A percentile compares a stretch with the other conserved stretches of the same genome.
These are phyloP conservation scores for Niebla homalea DNA, from an alignment of 495 filamentous ascomycete genomes.

Conservation along the genomic window DNA sequence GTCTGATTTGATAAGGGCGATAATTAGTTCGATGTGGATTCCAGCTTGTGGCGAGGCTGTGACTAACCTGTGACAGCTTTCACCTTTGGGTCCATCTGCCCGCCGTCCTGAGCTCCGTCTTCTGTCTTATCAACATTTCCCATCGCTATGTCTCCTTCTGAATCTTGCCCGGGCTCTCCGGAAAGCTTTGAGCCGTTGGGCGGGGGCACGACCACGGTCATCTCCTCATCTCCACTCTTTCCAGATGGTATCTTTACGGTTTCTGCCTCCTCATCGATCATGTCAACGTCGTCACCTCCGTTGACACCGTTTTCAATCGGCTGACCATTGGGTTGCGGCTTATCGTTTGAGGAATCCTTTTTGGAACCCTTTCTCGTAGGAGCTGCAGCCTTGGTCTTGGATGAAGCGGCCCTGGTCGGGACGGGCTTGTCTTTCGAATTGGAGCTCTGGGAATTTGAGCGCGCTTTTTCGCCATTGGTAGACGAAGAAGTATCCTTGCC, in stretches of 20 bases:
- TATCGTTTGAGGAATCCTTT: conserved; percentile 45
- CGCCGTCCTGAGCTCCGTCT: conserved; percentile 39
- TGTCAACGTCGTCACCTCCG: conserved; percentile 66
- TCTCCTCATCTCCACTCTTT: conserved; percentile 64
- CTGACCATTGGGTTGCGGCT: conserved; percentile 59
- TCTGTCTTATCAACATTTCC: conserved; percentile 46
- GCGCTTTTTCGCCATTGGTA: conserved; percentile 42
- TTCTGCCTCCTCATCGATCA: conserved; percentile 61
- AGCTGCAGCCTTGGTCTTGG: conserved; percentile 34
- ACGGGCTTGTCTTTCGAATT: conserved; percentile 38
- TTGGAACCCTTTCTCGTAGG: conserved; percentile 31
- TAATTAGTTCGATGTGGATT: conserved; percentile 3
- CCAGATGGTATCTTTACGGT: conserved; percentile 33
- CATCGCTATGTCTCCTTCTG: conserved; percentile 67
- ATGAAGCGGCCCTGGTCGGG: conserved; percentile 24
- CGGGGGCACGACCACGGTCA: conserved; percentile 77
- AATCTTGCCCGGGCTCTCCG: conserved; percentile 42
- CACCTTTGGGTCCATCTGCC: conserved; percentile 36
- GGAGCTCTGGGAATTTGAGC: conserved; percentile 38
- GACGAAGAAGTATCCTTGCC: conserved; percentile 45
- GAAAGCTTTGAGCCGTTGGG: conserved; percentile 57
- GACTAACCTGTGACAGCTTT: conserved; percentile 52
- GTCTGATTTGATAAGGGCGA: conserved; percentile 35
- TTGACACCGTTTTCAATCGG: conserved; percentile 63
- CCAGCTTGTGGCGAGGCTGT: neutral